Evolutionary conservation across 1,284 basidiomycete genomes (phyloP).

Genomic region (Agaricales sp.): DNA sequence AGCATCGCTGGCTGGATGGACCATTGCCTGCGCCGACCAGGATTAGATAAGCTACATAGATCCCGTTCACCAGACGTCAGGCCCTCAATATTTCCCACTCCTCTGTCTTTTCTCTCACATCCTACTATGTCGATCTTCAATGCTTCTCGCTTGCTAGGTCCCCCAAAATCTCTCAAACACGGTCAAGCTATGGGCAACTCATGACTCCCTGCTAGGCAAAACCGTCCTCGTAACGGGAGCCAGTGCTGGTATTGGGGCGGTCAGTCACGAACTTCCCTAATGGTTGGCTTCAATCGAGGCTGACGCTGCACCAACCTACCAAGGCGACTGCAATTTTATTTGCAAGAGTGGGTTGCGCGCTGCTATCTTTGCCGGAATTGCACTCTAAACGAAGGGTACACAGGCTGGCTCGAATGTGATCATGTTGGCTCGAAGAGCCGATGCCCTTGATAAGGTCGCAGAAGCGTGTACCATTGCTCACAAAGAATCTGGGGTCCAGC

Average conservation of each 20-base stretch:
- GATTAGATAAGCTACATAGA: not conserved
- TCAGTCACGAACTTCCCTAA: conserved; percentile 17
- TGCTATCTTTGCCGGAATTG: conserved; percentile 5
- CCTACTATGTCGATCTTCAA: conserved; percentile 68
- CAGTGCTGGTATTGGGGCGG: conserved; percentile 45
- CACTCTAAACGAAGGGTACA: conserved; percentile 1
- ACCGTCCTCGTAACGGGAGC: conserved; percentile 84
- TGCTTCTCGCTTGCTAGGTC: conserved; percentile 48
- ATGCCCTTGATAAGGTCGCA: conserved; percentile 53
- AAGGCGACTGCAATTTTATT: conserved; percentile 81
- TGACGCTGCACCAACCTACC: conserved; percentile 1
- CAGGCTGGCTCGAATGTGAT: conserved; percentile 76
- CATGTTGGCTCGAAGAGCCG: conserved; percentile 58
- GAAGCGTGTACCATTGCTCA: conserved; percentile 62
- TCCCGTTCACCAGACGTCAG: not conserved
- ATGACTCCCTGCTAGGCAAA: too few relatives aligned
- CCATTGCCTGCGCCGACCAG: conserved; percentile 3
- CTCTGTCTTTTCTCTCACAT: conserved; percentile 10
- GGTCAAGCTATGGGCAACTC: not conserved
- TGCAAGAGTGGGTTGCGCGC: conserved; percentile 46
- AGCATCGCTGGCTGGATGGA: not conserved
- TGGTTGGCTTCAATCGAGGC: conserved; percentile 2
- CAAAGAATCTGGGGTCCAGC: conserved; percentile 57
- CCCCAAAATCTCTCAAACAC: not conserved
- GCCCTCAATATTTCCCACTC: conserved; percentile 3